These are phyloP conservation scores for Ploettnerulaceae sp. DNA, from an alignment of 2,329 filamentous ascomycete genomes.

Conservation along the genomic window DNA sequence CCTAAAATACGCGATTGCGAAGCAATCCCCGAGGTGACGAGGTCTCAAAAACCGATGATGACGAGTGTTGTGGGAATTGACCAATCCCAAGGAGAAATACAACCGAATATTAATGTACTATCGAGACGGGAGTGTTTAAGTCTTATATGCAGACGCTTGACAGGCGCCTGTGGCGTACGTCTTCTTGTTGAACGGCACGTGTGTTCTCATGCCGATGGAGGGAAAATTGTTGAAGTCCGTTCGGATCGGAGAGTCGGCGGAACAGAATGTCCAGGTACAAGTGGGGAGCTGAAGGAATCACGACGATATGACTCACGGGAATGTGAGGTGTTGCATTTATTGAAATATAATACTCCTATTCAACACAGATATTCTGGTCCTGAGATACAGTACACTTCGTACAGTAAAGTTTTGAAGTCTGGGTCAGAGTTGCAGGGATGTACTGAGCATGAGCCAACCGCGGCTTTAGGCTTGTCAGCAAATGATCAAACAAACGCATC, in stretches of 20 bases:
- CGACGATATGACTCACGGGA: background rate
- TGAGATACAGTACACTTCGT: too few species aligned
- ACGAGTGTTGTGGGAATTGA: background rate
- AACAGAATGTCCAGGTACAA: constrained; percentile 9
- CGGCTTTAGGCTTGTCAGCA: constrained; percentile 1
- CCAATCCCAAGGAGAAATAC: background rate
- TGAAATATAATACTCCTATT: background rate
- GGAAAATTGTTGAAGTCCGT: background rate
- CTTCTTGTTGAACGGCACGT: background rate
- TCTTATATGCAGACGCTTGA: constrained; percentile 1
- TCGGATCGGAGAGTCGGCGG: constrained; percentile 8
- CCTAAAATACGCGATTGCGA: constrained; percentile 9
- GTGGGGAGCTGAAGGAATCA: background rate
- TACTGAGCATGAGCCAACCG: background rate
- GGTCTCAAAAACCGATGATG: constrained; percentile 10
- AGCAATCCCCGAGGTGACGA: background rate
- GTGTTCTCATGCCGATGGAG: background rate
- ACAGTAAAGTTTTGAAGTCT: too few species aligned
- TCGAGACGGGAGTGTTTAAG: background rate
- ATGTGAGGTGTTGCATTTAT: background rate
- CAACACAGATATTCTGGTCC: too few species aligned
- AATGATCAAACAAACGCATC: constrained; percentile 2
- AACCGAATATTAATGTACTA: background rate
- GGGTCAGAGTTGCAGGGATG: background rate
- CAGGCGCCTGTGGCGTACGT: background rate